These are phyloP conservation scores for Trichoderma koningiopsis DNA, from an alignment of 2,329 filamentous ascomycete species.

Conservation along the genomic window DNA sequence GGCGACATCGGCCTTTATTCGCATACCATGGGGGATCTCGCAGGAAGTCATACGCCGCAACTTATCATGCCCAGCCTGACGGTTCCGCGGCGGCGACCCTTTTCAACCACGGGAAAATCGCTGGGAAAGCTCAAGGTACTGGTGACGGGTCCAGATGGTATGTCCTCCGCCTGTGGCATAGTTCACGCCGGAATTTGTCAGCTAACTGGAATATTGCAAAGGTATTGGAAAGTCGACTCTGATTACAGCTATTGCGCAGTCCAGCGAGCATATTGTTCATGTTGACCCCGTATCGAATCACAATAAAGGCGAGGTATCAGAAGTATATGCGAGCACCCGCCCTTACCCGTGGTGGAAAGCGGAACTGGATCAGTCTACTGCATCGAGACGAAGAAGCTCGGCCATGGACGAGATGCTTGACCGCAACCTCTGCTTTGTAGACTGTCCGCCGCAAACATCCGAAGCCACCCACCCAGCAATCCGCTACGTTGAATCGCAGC, in stretches of 20 bases:
- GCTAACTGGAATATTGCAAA: constrained; percentile 39
- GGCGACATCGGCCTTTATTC: constrained; percentile 28
- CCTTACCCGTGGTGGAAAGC: constrained; percentile 91
- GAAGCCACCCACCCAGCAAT: constrained; percentile 55
- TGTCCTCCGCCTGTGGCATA: constrained; percentile 21
- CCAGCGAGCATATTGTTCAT: constrained; percentile 90
- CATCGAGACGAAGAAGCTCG: constrained; percentile 64
- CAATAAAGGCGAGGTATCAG: constrained; percentile 49
- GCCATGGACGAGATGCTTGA: constrained; percentile 75
- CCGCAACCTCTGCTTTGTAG: constrained; percentile 90
- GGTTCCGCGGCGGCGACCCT: constrained; percentile 86
- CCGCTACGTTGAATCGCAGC: constrained; percentile 67
- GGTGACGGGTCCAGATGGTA: constrained; percentile 77
- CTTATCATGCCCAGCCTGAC: constrained; percentile 97
- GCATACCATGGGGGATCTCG: background rate
- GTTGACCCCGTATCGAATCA: constrained; percentile 66
- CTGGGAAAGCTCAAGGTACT: constrained; percentile 89
- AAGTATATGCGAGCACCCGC: constrained; percentile 78
- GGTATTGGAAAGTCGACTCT: constrained; percentile 87
- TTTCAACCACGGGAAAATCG: constrained; percentile 81
- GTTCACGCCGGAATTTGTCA: background rate
- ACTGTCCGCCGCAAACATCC: constrained; percentile 64
- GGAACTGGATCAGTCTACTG: constrained; percentile 65
- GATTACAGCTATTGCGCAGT: constrained; percentile 83
- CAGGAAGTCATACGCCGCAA: constrained; percentile 58